These are phyloP conservation scores for Zopfochytrium polystomum DNA, from an alignment of 371 early-diverging fungal genomes.

Conservation along the genomic window DNA sequence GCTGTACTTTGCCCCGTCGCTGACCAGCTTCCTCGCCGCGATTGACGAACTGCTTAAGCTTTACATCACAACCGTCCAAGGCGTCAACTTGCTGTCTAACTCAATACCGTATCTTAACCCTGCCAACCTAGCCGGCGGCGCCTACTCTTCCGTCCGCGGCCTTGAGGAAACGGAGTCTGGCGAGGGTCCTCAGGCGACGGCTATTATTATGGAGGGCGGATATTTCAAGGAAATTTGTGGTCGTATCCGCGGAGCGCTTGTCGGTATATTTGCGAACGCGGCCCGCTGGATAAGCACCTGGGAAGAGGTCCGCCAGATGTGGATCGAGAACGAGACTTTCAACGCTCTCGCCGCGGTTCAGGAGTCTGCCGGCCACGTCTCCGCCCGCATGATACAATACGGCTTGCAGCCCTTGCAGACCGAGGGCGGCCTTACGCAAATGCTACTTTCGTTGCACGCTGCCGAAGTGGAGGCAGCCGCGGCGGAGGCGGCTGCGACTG, in stretches of 20 bases:
- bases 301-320: slow-evolving; percentile 48
- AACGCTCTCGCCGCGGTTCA: slow-evolving; percentile 33
- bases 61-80: slow-evolving; percentile 42
- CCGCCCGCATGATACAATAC: slow-evolving; percentile 32
- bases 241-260: slow-evolving; percentile 50
- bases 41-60: slow-evolving; percentile 45
- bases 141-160: slow-evolving; percentile 43
- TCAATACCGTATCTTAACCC: slow-evolving; percentile 53
- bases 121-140: slow-evolving; percentile 42
- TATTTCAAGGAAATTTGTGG: slow-evolving; percentile 53
- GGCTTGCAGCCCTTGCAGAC: not conserved
- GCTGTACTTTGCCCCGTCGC: slow-evolving; percentile 44
- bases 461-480: not conserved
- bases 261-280: slow-evolving; percentile 53
- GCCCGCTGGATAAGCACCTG: slow-evolving; percentile 43
- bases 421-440: slow-evolving; percentile 35
- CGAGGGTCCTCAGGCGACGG: slow-evolving; percentile 48
- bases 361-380: slow-evolving; percentile 34
- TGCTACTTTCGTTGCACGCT: slow-evolving; percentile 16
- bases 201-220: slow-evolving; percentile 47
- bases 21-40: slow-evolving; percentile 41
- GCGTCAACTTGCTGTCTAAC: slow-evolving; percentile 43
- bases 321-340: slow-evolving; percentile 49
- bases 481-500: not conserved
- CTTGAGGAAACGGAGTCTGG: slow-evolving; percentile 50